Evolutionary conservation across 495 filamentous ascomycete species (phyloP), one percentile per base, ranked within the genome.

Genomic region (Emericellopsis terricola): DNA sequence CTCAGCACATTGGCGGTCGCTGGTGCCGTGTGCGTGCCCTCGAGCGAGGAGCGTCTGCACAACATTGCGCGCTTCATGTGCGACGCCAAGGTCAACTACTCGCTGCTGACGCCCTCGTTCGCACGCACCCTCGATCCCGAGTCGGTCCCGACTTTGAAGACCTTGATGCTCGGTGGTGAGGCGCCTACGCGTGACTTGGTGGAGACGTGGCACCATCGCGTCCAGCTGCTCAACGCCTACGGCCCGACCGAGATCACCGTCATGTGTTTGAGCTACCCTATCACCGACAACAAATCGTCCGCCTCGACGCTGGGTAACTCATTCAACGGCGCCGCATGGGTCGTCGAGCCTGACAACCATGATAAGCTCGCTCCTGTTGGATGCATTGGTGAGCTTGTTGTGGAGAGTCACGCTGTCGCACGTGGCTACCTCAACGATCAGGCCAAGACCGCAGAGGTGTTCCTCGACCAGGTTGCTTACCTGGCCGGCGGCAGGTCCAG

Each of bases 361-460:
- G 38, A 71, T 17, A 31, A 42, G 0, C 57, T 81, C 9, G 54
- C 68, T 14, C 68, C 72, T 0, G 47, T 76, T 4, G 75, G 75
- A n/a, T 50, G 52, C 4, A 48, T 71, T 24, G 75, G 75, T 23
- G 75, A 80, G 43, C 42, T 78, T 14, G 41, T 69, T 2, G 53
- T 81, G 11, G 70, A 76, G 51, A 72, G 73, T 0, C 65, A 70
- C 1, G 48, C 63, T 16, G 46, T 76, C 10, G 62, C 55, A 4
- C 45, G 51, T 0, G 59, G 59, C 0, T 76, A 76, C 38, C 46
- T 76, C 6, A 43, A 51, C 21, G 50, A 64, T 5, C 47, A 50
- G 4, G 52, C 49, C 5, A 50, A 60, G 38, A 77, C 56, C 0
- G 43, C 40, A 9, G 34, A 46, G 1, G 48, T 44, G 0, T 74